These are phyloP conservation scores for Heracleum sosnowskyi DNA, from an alignment of 129 eudicot species.

Conservation along the genomic window DNA sequence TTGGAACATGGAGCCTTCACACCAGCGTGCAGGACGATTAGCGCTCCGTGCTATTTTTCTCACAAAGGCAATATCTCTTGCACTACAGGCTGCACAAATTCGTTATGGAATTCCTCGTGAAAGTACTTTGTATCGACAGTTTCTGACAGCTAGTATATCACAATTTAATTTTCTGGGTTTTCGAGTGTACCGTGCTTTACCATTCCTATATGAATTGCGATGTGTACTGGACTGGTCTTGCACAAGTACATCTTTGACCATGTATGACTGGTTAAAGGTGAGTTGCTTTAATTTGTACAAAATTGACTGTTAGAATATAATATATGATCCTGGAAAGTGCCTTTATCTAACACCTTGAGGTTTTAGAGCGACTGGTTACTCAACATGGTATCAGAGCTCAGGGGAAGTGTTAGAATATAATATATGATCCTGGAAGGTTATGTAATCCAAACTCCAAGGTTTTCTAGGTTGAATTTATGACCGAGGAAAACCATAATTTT, in stretches of 20 bases:
- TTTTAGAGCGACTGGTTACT: too few species aligned
- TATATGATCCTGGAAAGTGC: too few species aligned
- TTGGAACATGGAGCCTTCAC: conserved; percentile 36
- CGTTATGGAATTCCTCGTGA: conserved; percentile 50
- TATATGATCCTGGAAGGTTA: too few species aligned
- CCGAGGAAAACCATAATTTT: neutral
- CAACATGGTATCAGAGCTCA: too few species aligned
- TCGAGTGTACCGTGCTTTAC: conserved; percentile 42
- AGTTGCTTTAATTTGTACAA: neutral
- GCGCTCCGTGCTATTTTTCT: conserved; percentile 46
- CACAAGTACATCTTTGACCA: conserved; percentile 42
- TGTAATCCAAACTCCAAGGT: neutral
- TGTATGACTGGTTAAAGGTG: conserved; percentile 62
- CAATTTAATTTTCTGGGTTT: conserved; percentile 43
- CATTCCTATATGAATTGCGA: conserved; percentile 48
- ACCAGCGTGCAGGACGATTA: conserved; percentile 41
- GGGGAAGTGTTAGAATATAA: too few species aligned
- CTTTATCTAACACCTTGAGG: too few species aligned
- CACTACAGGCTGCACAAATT: conserved; percentile 42
- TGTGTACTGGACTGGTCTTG: conserved; percentile 63
- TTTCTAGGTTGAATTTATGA: neutral
- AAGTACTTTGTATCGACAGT: conserved; percentile 47
- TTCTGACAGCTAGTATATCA: conserved; percentile 39
- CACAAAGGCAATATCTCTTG: conserved; percentile 38
- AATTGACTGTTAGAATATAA: too few species aligned